Evolutionary conservation across 352 stramenopile species (phyloP).

Genomic region (Chrysophaeum taylorii): DNA sequence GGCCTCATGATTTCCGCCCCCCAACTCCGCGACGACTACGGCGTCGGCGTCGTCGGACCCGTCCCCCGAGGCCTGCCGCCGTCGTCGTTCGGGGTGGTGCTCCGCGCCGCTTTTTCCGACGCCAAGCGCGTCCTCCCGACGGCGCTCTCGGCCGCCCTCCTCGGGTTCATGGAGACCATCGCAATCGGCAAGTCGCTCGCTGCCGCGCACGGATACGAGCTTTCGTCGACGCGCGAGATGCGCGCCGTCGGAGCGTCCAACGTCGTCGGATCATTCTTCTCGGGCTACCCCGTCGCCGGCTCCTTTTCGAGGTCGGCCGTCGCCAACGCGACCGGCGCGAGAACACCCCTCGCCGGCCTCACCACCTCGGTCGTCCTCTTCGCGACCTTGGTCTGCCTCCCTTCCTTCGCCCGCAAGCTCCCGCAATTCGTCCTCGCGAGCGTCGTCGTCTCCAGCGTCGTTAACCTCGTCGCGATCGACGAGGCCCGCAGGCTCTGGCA

Average conservation of each 20-base stretch:
- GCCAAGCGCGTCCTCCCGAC: constrained; percentile 45
- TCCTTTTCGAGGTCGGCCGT: constrained; percentile 77
- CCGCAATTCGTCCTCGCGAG: constrained; percentile 59
- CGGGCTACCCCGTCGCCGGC: constrained; percentile 70
- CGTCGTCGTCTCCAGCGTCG: constrained; percentile 74
- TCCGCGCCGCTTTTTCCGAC: constrained; percentile 42
- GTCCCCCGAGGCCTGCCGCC: constrained; percentile 61
- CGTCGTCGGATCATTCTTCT: constrained; percentile 65
- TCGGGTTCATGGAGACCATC: constrained; percentile 82
- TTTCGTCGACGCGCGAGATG: constrained; percentile 67
- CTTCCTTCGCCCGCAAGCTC: constrained; percentile 68
- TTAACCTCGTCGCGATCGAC: constrained; percentile 66
- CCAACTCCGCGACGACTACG: constrained; percentile 47
- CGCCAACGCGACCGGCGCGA: constrained; percentile 66
- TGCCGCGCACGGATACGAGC: constrained; percentile 50
- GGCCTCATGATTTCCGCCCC: constrained; percentile 37
- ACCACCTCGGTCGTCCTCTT: constrained; percentile 70
- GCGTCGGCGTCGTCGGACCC: constrained; percentile 56
- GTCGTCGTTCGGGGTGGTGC: constrained; percentile 46
- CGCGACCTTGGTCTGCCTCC: constrained; percentile 74
- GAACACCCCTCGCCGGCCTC: constrained; percentile 70
- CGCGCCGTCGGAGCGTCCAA: constrained; percentile 74
- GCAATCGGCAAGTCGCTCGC: constrained; percentile 71
- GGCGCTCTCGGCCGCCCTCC: constrained; percentile 61
- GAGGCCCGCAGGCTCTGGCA: constrained; percentile 67